A percentile compares a stretch with the other conserved stretches of the same genome.
phyloP scores from a whole-genome alignment of 371 early-diverging fungal genomes.

The Zychaea mexicana region DNA sequence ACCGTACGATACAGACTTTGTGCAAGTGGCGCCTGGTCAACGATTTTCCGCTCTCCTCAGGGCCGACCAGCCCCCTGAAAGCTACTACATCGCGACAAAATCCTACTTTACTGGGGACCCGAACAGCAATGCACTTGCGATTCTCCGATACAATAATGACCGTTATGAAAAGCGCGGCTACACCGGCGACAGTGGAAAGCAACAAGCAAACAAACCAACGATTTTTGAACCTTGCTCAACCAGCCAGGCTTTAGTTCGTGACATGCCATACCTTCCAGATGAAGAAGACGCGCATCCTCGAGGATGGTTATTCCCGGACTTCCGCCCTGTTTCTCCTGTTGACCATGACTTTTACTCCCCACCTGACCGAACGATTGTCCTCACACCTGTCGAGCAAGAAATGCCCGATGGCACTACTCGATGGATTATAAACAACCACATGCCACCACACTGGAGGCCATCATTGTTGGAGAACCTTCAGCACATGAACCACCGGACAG shows the following conservation, averaged over 20 bases:
- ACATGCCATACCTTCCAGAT: not conserved
- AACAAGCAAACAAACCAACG: not conserved
- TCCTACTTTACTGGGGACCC: not conserved
- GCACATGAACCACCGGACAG: not conserved
- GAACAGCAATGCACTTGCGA: constrained; percentile 15
- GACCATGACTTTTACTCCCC: constrained; percentile 10
- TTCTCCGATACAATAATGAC: constrained; percentile 16
- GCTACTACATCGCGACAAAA: constrained; percentile 11
- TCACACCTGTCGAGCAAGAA: constrained; percentile 9
- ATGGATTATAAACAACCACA: constrained; percentile 21
- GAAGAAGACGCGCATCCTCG: not conserved
- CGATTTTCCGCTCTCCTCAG: constrained; percentile 26
- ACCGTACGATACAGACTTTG: constrained; percentile 12
- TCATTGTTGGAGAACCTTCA: constrained; percentile 14
- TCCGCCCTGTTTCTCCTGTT: not conserved
- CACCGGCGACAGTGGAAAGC: not conserved
- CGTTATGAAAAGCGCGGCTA: too few relatives aligned
- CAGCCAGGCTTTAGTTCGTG: not conserved
- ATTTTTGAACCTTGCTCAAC: not conserved
- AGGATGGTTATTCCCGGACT: not conserved
- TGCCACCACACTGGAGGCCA: constrained; percentile 3
- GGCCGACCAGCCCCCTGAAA: constrained; percentile 16
- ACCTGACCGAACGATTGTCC: constrained; percentile 19
- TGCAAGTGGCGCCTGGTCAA: constrained; percentile 26
- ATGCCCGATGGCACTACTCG: constrained; percentile 13